phyloP scores from a whole-genome alignment of 2,329 filamentous ascomycete species.

The Trichophyton schoenleinii region DNA sequence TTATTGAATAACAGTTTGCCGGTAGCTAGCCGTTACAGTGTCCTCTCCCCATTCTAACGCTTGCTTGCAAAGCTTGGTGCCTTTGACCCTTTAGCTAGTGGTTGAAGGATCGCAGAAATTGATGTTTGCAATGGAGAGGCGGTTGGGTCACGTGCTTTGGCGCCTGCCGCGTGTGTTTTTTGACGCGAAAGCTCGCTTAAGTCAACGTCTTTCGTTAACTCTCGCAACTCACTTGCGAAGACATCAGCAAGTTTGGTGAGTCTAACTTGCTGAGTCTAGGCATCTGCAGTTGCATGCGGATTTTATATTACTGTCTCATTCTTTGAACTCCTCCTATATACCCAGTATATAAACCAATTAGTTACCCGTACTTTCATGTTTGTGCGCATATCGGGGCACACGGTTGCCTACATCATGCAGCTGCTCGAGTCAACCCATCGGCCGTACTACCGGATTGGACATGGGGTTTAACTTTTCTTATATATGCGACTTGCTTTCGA shows the following conservation, averaged over 20 bases:
- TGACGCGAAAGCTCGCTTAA: not conserved
- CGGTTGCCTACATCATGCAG: not conserved
- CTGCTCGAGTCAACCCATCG: not conserved
- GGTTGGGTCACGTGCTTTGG: not conserved
- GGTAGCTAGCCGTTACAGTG: not conserved
- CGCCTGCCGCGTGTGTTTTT: not conserved
- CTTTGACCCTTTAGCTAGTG: not conserved
- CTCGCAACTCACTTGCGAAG: not conserved
- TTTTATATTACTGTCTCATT: not conserved
- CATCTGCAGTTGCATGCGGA: too few species aligned
- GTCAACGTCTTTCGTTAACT: not conserved
- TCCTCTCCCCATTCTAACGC: not conserved
- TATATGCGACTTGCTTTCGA: constrained; percentile 62
- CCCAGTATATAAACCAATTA: not conserved
- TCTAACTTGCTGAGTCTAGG: too few species aligned
- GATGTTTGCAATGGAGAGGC: not conserved
- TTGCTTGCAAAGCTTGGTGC: not conserved
- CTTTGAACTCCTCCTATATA: not conserved
- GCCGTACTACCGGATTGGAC: not conserved
- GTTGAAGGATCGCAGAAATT: not conserved
- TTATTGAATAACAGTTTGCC: not conserved
- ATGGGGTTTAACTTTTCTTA: constrained; percentile 48
- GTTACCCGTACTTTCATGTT: not conserved
- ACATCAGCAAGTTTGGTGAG: too few species aligned
- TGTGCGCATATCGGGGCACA: not conserved